Percentiles rank a stretch among this genome's conserved stretches.
phyloP scores from a whole-genome alignment of 2,329 filamentous ascomycete genomes.

The Sphaceloma murrayae region DNA sequence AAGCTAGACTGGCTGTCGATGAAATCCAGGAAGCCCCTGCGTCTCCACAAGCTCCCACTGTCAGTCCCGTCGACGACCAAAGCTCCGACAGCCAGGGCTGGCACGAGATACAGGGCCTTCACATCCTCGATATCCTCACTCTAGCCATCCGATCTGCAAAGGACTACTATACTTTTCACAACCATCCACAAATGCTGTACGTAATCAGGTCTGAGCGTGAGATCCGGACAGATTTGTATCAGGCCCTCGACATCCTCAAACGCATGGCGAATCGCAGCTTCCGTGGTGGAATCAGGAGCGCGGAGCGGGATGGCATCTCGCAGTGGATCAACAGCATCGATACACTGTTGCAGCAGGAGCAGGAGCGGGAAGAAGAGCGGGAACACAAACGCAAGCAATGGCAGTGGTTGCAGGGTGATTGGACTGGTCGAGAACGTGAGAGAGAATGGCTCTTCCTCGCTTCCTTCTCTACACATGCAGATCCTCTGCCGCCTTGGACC shows the following conservation, averaged over 20 bases:
- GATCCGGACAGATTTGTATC: constrained; percentile 72
- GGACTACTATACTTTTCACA: constrained; percentile 91
- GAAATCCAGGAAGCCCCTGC: constrained; percentile 38
- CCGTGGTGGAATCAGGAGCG: constrained; percentile 65
- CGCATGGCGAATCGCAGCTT: constrained; percentile 85
- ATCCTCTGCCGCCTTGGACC: constrained; percentile 56
- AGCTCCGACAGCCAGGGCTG: constrained; percentile 49
- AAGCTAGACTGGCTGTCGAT: constrained; percentile 58
- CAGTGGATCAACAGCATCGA: constrained; percentile 73
- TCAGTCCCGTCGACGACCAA: constrained; percentile 23
- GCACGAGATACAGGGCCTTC: constrained; percentile 83
- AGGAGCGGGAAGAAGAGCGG: constrained; percentile 66
- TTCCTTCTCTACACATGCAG: constrained; percentile 56
- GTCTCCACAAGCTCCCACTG: constrained; percentile 20
- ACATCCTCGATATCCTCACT: constrained; percentile 85
- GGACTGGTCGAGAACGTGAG: constrained; percentile 60
- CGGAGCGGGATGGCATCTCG: constrained; percentile 67
- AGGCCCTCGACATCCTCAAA: constrained; percentile 83
- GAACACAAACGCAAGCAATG: constrained; percentile 45
- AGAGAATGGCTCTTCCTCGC: constrained; percentile 73
- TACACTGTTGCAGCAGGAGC: constrained; percentile 65
- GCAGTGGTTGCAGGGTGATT: constrained; percentile 73
- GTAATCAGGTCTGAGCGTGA: constrained; percentile 79
- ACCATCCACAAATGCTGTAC: constrained; percentile 74
- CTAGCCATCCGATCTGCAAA: constrained; percentile 92